Conservation (phyloP, 371 early-diverging fungal species). For the Phascolomyces articulosus region DNA sequence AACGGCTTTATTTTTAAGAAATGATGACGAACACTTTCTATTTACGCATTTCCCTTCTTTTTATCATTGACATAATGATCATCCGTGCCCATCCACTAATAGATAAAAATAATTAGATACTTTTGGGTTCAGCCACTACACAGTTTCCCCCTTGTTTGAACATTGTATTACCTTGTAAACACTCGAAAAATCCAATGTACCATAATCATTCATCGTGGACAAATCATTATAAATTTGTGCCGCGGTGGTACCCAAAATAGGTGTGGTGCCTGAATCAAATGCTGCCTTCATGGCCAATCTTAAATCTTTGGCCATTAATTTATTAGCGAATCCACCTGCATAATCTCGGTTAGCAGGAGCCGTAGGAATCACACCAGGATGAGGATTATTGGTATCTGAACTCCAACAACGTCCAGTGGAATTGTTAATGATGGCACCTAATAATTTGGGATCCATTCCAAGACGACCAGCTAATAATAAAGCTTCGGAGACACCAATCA, state of each 20-base stretch:
- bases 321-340: slow-evolving; percentile 88
- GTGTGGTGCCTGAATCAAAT: slow-evolving; percentile 67
- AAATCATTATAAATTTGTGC: slow-evolving; percentile 80
- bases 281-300: slow-evolving; percentile 91
- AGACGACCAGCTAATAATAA: slow-evolving; percentile 86
- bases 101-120: not conserved
- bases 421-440: slow-evolving; percentile 87
- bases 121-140: too few relatives aligned
- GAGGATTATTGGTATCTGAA: slow-evolving; percentile 92
- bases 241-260: slow-evolving; percentile 77
- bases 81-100: not conserved
- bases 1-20: too few relatives aligned
- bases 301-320: slow-evolving; percentile 95
- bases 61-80: not conserved
- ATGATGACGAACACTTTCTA: too few relatives aligned
- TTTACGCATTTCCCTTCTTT: not conserved
- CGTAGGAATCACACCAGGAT: slow-evolving; percentile 81
- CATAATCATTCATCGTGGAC: slow-evolving; percentile 57
- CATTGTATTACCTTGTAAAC: slow-evolving; percentile 65
- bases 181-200: slow-evolving; percentile 75
- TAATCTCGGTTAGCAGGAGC: slow-evolving; percentile 89
- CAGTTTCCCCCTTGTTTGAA: not conserved
- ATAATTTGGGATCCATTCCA: slow-evolving; percentile 89
- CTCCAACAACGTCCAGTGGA: slow-evolving; percentile 92
- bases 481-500: slow-evolving; percentile 94